A percentile compares a stretch with the other conserved stretches of the same genome.
phyloP scores from a whole-genome alignment of 805 yeast genomes.

The Candida boidinii region DNA sequence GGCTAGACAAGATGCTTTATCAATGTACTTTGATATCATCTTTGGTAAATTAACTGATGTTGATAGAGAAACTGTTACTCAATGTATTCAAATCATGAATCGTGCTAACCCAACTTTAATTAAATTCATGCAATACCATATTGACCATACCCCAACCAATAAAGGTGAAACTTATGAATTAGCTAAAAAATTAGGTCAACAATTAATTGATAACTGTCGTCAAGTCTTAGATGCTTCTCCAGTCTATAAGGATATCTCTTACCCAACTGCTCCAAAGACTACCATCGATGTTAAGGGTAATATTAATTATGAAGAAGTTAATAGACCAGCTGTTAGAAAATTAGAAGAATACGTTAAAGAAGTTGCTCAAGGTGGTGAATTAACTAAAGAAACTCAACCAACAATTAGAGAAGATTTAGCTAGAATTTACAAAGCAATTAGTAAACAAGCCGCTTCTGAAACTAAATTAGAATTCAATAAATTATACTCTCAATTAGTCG shows the following conservation, averaged over 20 bases:
- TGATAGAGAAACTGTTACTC: conserved; percentile 93
- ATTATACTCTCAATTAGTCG: conserved; percentile 61
- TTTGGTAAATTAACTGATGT: conserved; percentile 87
- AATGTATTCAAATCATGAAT: conserved; percentile 96
- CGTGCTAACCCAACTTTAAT: conserved; percentile 89
- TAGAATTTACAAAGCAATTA: conserved; percentile 71
- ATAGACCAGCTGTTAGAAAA: conserved; percentile 87
- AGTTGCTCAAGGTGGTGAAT: conserved; percentile 91
- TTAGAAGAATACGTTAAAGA: conserved; percentile 91
- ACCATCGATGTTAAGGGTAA: conserved; percentile 82
- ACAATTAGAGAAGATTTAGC: conserved; percentile 80
- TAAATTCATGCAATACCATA: conserved; percentile 92
- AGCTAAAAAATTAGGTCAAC: conserved; percentile 85
- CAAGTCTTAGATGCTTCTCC: conserved; percentile 76
- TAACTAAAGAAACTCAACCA: conserved; percentile 64
- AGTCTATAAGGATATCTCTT: conserved; percentile 89
- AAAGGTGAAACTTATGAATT: conserved; percentile 90
- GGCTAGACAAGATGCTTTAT: conserved; percentile 96
- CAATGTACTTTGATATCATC: conserved; percentile 91
- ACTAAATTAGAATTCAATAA: conserved; percentile 65
- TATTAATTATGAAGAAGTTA: conserved; percentile 73
- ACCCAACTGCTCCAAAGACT: conserved; percentile 94
- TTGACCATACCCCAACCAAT: conserved; percentile 73
- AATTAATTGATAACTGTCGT: conserved; percentile 90
- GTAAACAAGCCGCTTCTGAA: conserved; percentile 63